Conservation (phyloP, 2,329 filamentous ascomycete genomes). For the Microascus cirrosus region DNA sequence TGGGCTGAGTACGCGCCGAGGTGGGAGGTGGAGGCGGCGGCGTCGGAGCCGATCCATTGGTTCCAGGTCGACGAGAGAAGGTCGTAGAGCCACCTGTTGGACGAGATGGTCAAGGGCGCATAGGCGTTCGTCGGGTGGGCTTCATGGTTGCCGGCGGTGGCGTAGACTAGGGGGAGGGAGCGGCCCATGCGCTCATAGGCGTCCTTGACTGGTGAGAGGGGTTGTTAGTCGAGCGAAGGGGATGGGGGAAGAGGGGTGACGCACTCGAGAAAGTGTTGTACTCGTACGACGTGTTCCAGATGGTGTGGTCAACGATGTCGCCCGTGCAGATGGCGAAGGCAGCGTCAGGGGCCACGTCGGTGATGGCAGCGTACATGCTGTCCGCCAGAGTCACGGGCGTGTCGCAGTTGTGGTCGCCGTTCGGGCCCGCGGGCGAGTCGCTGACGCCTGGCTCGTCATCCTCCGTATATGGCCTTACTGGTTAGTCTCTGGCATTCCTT, state of each 20-base stretch:
- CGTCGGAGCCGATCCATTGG: conserved; percentile 29
- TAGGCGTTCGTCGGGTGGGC: conserved; percentile 40
- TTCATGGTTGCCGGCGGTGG: conserved; percentile 47
- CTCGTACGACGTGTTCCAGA: conserved; percentile 30
- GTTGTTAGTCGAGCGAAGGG: not conserved
- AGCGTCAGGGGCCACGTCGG: conserved; percentile 29
- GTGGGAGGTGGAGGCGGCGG: conserved; percentile 19
- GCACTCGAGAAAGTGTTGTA: conserved; percentile 15
- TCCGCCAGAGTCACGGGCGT: conserved; percentile 36
- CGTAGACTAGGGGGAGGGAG: conserved; percentile 33
- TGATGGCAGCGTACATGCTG: conserved; percentile 43
- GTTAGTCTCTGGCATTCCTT: not conserved
- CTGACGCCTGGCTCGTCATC: conserved; percentile 35
- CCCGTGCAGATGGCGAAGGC: conserved; percentile 49
- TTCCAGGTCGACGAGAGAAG: conserved; percentile 33
- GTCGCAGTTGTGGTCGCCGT: conserved; percentile 43
- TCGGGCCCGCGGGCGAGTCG: conserved; percentile 34
- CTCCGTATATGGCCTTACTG: conserved; percentile 28
- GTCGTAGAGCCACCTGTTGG: conserved; percentile 41
- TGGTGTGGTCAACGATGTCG: conserved; percentile 42
- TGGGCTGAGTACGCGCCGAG: conserved; percentile 39
- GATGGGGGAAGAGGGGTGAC: not conserved
- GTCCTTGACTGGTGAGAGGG: conserved; percentile 21
- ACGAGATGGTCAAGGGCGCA: conserved; percentile 24
- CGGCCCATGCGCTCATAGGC: conserved; percentile 35